Conservation (phyloP, 1,284 basidiomycete genomes). For the Apiotrichum laibachii region DNA sequence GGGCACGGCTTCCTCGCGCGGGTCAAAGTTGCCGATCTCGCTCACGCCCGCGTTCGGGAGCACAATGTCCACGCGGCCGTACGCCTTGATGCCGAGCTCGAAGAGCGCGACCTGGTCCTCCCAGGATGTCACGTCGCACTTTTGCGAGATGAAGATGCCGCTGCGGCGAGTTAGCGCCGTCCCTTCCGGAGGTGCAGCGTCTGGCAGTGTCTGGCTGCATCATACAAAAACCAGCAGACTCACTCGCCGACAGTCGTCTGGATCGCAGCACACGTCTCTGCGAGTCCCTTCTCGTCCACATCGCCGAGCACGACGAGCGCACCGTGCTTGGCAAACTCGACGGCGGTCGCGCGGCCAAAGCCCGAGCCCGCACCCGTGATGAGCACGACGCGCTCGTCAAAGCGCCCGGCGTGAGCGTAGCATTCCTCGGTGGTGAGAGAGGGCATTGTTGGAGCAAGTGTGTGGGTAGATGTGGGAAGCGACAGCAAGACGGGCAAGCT, state of each 20-base stretch:
- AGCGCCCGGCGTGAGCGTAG: conserved; percentile 43
- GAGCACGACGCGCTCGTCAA: conserved; percentile 13
- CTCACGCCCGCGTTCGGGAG: conserved; percentile 21
- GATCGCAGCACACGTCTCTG: conserved; percentile 8
- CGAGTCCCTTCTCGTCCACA: conserved; percentile 11
- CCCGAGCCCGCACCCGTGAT: conserved; percentile 21
- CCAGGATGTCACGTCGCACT: conserved; percentile 26
- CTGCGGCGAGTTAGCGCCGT: background rate
- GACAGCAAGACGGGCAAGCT: background rate
- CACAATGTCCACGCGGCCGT: conserved; percentile 21
- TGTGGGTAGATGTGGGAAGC: background rate
- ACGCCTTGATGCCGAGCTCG: conserved; percentile 10
- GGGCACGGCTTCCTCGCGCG: conserved; percentile 1
- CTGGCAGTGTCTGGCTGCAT: too few relatives aligned
- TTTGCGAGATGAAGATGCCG: conserved; percentile 16
- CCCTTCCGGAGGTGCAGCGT: background rate
- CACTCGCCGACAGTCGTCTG: conserved; percentile 28
- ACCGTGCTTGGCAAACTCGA: conserved; percentile 19
- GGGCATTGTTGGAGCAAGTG: conserved; percentile 10
- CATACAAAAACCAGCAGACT: background rate
- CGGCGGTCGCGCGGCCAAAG: conserved; percentile 19
- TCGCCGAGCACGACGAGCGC: conserved; percentile 23
- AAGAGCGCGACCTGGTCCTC: conserved; percentile 24
- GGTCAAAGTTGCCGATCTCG: conserved; percentile 20
- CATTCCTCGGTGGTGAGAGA: conserved; percentile 13